These are phyloP conservation scores for Epithele typhae DNA, from an alignment of 768 basidiomycete genomes.

Conservation along the genomic window DNA sequence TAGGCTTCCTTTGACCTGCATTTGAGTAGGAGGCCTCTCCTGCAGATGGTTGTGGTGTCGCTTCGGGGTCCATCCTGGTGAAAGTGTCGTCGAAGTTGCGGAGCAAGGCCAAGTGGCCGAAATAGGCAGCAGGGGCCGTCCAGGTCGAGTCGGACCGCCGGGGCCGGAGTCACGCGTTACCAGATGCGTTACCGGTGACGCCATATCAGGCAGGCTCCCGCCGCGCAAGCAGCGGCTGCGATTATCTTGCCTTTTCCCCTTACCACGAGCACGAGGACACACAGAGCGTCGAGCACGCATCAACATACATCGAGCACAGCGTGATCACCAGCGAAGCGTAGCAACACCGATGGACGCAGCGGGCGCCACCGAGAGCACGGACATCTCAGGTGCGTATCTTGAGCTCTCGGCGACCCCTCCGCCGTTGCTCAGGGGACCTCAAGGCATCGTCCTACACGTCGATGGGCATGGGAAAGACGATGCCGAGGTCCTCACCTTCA, in stretches of 20 bases:
- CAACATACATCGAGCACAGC: too few relatives aligned
- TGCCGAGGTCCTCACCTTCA: constrained; percentile 47
- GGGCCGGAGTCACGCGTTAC: too few relatives aligned
- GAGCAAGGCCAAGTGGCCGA: too few relatives aligned
- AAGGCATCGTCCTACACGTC: constrained; percentile 59
- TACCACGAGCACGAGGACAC: neutral
- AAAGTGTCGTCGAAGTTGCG: too few relatives aligned
- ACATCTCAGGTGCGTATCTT: constrained; percentile 8
- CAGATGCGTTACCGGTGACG: too few relatives aligned
- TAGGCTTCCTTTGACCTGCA: constrained; percentile 71
- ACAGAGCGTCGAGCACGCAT: neutral
- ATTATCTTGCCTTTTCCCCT: neutral
- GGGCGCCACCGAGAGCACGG: neutral
- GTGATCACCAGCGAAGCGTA: neutral
- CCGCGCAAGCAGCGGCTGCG: neutral
- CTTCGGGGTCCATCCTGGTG: too few relatives aligned
- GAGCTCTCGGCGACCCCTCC: neutral
- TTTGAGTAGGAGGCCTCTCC: too few relatives aligned
- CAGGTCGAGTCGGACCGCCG: too few relatives aligned
- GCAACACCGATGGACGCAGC: constrained; percentile 2
- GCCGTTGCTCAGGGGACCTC: constrained; percentile 5
- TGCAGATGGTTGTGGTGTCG: too few relatives aligned
- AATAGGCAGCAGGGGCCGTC: too few relatives aligned
- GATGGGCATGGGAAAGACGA: constrained; percentile 45
- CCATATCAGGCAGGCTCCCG: too few relatives aligned